Conservation (phyloP, 345 rosid genomes). For the Moricandia arvensis region DNA sequence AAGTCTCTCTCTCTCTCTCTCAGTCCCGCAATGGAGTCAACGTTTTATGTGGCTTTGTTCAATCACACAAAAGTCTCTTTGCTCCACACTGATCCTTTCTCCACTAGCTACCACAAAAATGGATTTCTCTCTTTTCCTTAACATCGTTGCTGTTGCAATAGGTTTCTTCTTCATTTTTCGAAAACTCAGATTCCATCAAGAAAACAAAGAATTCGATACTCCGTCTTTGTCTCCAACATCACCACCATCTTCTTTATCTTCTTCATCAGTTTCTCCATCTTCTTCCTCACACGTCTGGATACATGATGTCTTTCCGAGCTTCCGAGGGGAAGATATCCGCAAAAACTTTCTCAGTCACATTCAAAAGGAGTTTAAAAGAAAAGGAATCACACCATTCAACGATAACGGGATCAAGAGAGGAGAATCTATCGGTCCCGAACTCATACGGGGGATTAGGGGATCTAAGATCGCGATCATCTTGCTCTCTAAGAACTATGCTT, state of each 20-base stretch:
- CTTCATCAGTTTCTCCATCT: background rate
- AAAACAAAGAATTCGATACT: background rate
- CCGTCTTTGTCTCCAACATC: background rate
- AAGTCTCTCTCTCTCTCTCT: background rate
- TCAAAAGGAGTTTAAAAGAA: background rate
- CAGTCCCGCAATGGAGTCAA: background rate
- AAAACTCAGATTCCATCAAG: background rate
- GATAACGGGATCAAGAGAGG: conserved; percentile 26
- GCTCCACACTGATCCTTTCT: background rate
- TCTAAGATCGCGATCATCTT: conserved; percentile 2
- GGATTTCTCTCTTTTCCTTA: background rate
- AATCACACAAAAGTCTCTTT: background rate
- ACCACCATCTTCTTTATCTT: background rate
- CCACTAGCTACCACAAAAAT: background rate
- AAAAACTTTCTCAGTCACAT: background rate
- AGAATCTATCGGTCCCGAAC: conserved; percentile 15
- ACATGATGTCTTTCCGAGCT: background rate
- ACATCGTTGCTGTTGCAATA: background rate
- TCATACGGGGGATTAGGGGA: conserved; percentile 3
- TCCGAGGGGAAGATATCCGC: background rate
- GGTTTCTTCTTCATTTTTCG: background rate
- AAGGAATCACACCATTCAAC: background rate
- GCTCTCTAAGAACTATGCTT: background rate
- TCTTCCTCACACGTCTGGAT: background rate
- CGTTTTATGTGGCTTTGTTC: background rate